A percentile compares a stretch with the other conserved stretches of the same genome.
These are phyloP conservation scores for Ophiostoma tasmaniense DNA, from an alignment of 2,329 filamentous ascomycete species.

Conservation along the genomic window DNA sequence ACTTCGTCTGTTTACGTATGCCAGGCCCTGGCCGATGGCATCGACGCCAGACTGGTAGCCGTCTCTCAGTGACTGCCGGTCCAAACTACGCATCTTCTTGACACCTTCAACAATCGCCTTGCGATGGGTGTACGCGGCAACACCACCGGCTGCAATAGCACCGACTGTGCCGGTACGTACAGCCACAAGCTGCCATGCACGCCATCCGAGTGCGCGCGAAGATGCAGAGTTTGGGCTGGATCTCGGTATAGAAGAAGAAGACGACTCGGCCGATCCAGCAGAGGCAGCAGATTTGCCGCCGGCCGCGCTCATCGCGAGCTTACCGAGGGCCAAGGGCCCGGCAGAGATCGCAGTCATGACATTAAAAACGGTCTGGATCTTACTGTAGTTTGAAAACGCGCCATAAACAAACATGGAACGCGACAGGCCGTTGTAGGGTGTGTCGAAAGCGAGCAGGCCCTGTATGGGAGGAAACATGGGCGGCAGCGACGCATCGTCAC, in stretches of 20 bases:
- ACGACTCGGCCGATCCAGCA: background rate
- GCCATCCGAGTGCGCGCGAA: constrained; percentile 22
- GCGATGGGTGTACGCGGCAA: constrained; percentile 71
- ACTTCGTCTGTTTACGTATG: constrained; percentile 49
- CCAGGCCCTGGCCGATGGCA: constrained; percentile 44
- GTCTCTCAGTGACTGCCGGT: constrained; percentile 39
- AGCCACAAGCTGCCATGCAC: constrained; percentile 54
- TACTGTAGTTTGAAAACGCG: constrained; percentile 51
- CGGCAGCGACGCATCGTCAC: constrained; percentile 24
- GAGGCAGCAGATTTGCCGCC: background rate
- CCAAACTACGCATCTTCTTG: constrained; percentile 37
- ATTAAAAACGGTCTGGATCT: constrained; percentile 48
- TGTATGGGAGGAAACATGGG: constrained; percentile 68
- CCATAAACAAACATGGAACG: constrained; percentile 53
- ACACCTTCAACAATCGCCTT: constrained; percentile 52
- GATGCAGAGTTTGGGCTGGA: constrained; percentile 16
- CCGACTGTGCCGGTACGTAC: constrained; percentile 76
- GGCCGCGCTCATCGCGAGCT: background rate
- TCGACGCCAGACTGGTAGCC: constrained; percentile 43
- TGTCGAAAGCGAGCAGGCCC: constrained; percentile 75
- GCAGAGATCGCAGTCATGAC: constrained; percentile 47
- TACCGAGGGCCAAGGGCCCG: constrained; percentile 36
- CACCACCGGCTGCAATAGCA: constrained; percentile 70
- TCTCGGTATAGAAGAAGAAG: background rate
- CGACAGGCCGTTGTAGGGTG: constrained; percentile 64